phyloP scores from a whole-genome alignment of 345 rosid genomes.

The Anastatica hierochuntica region DNA sequence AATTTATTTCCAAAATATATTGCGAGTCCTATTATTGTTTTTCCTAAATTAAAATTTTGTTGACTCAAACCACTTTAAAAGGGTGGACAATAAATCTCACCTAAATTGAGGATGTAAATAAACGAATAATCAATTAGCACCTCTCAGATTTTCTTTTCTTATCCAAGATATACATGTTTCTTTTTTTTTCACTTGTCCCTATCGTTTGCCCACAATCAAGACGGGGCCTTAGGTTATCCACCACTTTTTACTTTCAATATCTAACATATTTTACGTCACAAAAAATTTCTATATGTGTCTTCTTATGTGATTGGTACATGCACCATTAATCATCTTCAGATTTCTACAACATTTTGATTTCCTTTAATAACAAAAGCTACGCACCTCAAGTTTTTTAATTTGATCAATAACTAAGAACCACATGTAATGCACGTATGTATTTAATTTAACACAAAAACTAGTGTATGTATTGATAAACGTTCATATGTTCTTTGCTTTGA shows the following conservation, averaged over 20 bases:
- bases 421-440: not conserved
- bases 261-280: constrained; percentile 21
- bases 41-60: too few species aligned
- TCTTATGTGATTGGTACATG: constrained; percentile 11
- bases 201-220: constrained; percentile 25
- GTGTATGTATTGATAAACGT: too few species aligned
- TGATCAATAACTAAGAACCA: constrained; percentile 14
- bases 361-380: constrained; percentile 24
- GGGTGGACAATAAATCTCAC: too few species aligned
- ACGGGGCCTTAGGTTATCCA: constrained; percentile 14
- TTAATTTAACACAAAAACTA: too few species aligned
- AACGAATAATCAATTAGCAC: not conserved
- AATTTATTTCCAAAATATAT: too few species aligned
- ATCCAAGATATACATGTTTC: too few species aligned
- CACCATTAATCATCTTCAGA: constrained; percentile 24
- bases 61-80: too few species aligned
- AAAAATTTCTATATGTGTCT: not conserved
- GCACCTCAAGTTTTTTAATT: constrained; percentile 24
- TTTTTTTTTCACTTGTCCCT: constrained; percentile 21
- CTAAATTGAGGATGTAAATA: too few species aligned
- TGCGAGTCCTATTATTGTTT: too few species aligned
- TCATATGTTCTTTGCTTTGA: too few species aligned
- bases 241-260: constrained; percentile 9
- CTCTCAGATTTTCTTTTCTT: too few species aligned
- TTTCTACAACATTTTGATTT: constrained; percentile 14